phyloP scores from a whole-genome alignment of 176 grass and related monocot genomes.

The Juncus inflexus region DNA sequence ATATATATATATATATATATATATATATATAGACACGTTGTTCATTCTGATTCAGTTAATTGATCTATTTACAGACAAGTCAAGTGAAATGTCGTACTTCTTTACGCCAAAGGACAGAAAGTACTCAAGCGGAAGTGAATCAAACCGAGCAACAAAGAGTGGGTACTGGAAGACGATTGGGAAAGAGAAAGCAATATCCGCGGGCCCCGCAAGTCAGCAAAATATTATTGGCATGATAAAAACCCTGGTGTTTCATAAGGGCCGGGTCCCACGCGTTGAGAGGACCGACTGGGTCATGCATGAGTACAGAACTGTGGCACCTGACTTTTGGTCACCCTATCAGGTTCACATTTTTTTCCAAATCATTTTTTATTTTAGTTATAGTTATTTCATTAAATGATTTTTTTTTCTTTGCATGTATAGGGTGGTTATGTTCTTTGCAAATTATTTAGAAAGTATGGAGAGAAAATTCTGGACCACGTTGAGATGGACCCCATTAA shows the following conservation, averaged over 20 bases:
- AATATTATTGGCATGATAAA: constrained; percentile 55
- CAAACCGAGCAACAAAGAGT: constrained; percentile 36
- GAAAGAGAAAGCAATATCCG: constrained; percentile 7
- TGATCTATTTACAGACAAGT: constrained; percentile 17
- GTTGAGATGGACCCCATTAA: too few relatives aligned
- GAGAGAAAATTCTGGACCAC: not conserved
- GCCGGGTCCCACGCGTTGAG: constrained; percentile 38
- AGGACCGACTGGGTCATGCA: constrained; percentile 66
- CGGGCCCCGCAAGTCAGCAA: not conserved
- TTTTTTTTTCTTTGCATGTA: constrained; percentile 5
- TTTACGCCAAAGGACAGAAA: constrained; percentile 55
- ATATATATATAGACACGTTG: not conserved
- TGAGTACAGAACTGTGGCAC: constrained; percentile 58
- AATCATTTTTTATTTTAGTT: not conserved
- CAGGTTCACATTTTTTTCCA: constrained; percentile 19
- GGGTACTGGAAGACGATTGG: constrained; percentile 25
- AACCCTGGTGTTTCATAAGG: constrained; percentile 62
- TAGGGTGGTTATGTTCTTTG: constrained; percentile 45
- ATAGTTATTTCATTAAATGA: too few relatives aligned
- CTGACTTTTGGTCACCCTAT: constrained; percentile 28
- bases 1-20: not conserved
- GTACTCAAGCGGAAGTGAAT: constrained; percentile 40
- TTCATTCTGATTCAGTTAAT: constrained; percentile 47
- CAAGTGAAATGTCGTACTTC: constrained; percentile 51
- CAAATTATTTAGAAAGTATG: constrained; percentile 36